These are phyloP conservation scores for Rhynchospora breviuscula DNA, from an alignment of 176 grass and related monocot species.

Conservation along the genomic window DNA sequence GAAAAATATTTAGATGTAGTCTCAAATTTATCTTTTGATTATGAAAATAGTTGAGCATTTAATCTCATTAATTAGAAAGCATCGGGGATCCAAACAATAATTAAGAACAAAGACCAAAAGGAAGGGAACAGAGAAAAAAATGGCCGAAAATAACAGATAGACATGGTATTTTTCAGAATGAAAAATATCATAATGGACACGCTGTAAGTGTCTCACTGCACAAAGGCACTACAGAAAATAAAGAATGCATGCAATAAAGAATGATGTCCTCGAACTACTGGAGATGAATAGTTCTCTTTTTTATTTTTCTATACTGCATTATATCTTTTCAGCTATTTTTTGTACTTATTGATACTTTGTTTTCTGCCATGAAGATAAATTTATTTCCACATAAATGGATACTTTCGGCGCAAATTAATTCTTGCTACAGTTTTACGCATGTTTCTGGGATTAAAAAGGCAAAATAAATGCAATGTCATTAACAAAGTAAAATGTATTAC, in stretches of 20 bases:
- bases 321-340: neutral
- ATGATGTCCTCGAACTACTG: slow-evolving; percentile 4
- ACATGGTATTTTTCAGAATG: no score
- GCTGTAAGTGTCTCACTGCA: neutral
- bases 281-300: neutral
- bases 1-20: neutral
- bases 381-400: neutral
- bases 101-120: neutral
- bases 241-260: slow-evolving; percentile 5
- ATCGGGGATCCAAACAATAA: neutral
- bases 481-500: no score
- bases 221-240: neutral
- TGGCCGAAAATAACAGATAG: neutral
- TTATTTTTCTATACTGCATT: neutral
- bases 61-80: neutral
- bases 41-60: neutral
- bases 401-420: no score
- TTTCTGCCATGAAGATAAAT: neutral
- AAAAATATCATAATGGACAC: neutral
- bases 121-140: neutral
- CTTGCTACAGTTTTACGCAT: no score
- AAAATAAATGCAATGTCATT: no score
- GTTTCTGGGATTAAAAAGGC: no score
- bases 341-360: neutral
- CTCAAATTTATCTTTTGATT: neutral